Evolutionary conservation across 495 filamentous ascomycete species (phyloP).

Genomic region (Penicillium ucsense): DNA sequence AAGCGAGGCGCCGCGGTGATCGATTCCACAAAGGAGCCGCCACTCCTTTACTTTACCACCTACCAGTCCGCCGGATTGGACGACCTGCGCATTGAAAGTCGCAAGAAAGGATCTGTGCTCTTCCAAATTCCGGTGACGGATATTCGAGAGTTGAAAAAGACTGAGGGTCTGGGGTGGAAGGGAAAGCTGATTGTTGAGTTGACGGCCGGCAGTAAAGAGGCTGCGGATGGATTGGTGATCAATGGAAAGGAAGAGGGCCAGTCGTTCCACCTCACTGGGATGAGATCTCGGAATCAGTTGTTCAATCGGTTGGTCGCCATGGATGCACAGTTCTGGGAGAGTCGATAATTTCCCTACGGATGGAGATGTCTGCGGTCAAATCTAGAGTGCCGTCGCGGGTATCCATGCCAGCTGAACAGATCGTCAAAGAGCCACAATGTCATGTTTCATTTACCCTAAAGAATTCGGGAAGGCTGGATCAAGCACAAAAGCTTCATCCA

Average conservation of each 20-base stretch:
- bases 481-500: too few relatives aligned
- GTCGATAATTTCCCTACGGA: constrained; percentile 37
- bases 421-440: too few relatives aligned
- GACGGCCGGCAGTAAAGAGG: constrained; percentile 59
- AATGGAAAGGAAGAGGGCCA: constrained; percentile 41
- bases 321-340: constrained; percentile 82
- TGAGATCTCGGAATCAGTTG: constrained; percentile 67
- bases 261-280: constrained; percentile 55
- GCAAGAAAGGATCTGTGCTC: constrained; percentile 25
- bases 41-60: constrained; percentile 37
- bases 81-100: constrained; percentile 32
- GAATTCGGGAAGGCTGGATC: too few relatives aligned
- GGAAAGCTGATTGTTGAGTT: constrained; percentile 76
- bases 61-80: constrained; percentile 28
- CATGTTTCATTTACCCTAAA: too few relatives aligned
- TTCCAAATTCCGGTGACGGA: constrained; percentile 48
- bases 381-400: too few relatives aligned
- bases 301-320: constrained; percentile 80
- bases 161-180: constrained; percentile 85
- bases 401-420: too few relatives aligned
- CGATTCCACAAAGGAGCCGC: constrained; percentile 42
- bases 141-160: constrained; percentile 64
- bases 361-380: too few relatives aligned
- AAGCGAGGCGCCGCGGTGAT: constrained; percentile 65
- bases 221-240: constrained; percentile 71